Evolutionary conservation across 805 yeast species (phyloP).

Genomic region (Candida bentonensis): DNA sequence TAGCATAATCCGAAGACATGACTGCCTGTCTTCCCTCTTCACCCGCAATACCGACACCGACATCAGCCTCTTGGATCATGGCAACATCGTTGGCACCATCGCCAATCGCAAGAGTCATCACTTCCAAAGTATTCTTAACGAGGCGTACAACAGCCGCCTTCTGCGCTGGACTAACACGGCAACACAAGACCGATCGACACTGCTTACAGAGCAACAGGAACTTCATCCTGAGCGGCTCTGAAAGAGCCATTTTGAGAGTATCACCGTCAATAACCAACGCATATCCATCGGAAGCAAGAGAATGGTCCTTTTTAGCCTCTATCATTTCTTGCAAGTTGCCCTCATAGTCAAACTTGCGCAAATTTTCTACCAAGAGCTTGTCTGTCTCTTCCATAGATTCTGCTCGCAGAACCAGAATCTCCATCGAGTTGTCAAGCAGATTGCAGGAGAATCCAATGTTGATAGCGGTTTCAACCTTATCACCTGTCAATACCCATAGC

Average conservation of each 20-base stretch:
- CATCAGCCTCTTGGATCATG: constrained; percentile 77
- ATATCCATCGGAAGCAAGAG: constrained; percentile 41
- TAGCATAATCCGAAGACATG: constrained; percentile 74
- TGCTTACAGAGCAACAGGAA: constrained; percentile 62
- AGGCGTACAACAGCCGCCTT: constrained; percentile 61
- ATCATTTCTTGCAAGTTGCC: constrained; percentile 34
- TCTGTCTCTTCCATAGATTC: constrained; percentile 12
- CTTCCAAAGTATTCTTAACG: constrained; percentile 52
- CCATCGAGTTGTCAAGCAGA: constrained; percentile 56
- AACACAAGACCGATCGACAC: constrained; percentile 65
- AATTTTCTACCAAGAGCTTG: not conserved
- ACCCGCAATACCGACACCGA: constrained; percentile 79
- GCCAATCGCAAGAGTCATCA: constrained; percentile 73
- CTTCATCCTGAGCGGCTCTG: constrained; percentile 32
- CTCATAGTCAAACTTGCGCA: constrained; percentile 28
- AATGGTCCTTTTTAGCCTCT: constrained; percentile 45
- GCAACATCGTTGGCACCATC: constrained; percentile 86
- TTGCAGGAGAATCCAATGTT: constrained; percentile 79
- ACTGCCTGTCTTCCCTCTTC: constrained; percentile 82
- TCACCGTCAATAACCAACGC: constrained; percentile 68
- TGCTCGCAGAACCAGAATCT: constrained; percentile 40
- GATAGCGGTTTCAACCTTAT: constrained; percentile 77
- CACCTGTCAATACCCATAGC: constrained; percentile 78
- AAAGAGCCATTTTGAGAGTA: constrained; percentile 40
- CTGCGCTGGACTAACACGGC: constrained; percentile 79